Conservation (phyloP, 1,284 basidiomycete species). For the Hemileccinum hortonii region DNA sequence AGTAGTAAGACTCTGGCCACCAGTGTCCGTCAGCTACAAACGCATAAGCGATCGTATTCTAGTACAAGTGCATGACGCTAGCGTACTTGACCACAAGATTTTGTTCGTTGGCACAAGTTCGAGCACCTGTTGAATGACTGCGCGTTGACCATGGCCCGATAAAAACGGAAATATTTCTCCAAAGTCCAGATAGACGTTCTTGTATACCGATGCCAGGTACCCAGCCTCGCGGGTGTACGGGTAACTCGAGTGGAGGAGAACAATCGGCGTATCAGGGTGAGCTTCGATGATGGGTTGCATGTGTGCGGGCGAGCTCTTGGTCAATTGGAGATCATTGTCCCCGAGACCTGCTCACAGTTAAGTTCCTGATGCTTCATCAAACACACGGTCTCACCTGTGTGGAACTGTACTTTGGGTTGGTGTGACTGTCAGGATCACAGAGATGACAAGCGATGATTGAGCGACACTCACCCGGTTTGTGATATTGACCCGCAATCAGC, state of each 20-base stretch:
- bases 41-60: conserved; percentile 1
- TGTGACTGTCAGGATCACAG: not conserved
- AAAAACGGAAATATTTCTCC: conserved; percentile 75
- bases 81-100: conserved; percentile 71
- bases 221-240: conserved; percentile 74
- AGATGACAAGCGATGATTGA: too few species aligned
- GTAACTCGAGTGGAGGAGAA: conserved; percentile 72
- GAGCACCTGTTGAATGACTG: conserved; percentile 58
- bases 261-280: conserved; percentile 56
- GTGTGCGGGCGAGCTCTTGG: conserved; percentile 58
- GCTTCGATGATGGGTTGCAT: conserved; percentile 67
- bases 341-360: conserved; percentile 49
- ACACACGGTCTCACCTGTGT: conserved; percentile 46
- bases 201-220: conserved; percentile 66
- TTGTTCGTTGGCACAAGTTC: conserved; percentile 75
- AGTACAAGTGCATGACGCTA: not conserved
- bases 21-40: conserved; percentile 68
- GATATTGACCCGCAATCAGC: conserved; percentile 46
- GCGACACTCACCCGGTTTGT: conserved; percentile 26
- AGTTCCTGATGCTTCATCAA: not conserved
- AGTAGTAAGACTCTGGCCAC: conserved; percentile 75
- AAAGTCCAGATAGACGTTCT: conserved; percentile 75
- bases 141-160: conserved; percentile 59
- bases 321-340: conserved; percentile 66
- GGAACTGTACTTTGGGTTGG: conserved; percentile 64